Conservation (phyloP, 2,329 filamentous ascomycete genomes). For the Colletotrichum brevisporum region DNA sequence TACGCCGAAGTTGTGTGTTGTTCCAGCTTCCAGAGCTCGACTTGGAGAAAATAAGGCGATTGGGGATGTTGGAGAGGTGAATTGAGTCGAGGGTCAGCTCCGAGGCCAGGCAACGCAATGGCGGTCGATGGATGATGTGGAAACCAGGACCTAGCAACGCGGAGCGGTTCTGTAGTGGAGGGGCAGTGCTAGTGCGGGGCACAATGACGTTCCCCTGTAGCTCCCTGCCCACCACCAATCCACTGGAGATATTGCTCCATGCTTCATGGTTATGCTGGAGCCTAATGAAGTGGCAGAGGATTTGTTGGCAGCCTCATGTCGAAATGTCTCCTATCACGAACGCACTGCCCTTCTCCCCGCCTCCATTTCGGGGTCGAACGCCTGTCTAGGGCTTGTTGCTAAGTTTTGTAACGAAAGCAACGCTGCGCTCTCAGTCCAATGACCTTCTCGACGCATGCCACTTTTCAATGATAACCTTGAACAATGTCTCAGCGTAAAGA, state of each 20-base stretch:
- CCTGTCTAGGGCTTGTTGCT: too few species aligned
- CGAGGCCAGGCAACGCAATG: slow-evolving; percentile 36
- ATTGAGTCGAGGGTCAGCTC: slow-evolving; percentile 24
- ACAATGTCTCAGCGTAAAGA: too few species aligned
- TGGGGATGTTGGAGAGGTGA: slow-evolving; percentile 12
- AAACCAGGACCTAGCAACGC: slow-evolving; percentile 30
- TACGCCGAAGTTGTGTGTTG: neutral
- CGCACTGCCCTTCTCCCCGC: too few species aligned
- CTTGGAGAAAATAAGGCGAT: neutral
- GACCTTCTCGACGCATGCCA: too few species aligned
- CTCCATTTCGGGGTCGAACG: too few species aligned
- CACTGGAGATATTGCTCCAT: neutral
- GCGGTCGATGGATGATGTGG: slow-evolving; percentile 33
- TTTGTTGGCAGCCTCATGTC: too few species aligned
- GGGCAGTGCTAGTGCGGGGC: slow-evolving; percentile 40
- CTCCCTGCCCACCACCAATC: neutral
- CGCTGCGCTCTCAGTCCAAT: too few species aligned
- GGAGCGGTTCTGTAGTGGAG: slow-evolving; percentile 31
- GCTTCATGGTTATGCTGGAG: too few species aligned
- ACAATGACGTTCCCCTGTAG: slow-evolving; percentile 35
- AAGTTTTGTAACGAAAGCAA: too few species aligned
- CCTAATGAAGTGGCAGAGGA: too few species aligned
- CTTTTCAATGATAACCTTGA: too few species aligned
- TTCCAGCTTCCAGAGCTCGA: slow-evolving; percentile 14
- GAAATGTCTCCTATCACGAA: too few species aligned